Base-by-base conservation (phyloP, 1,139 yeast species). In the Starmera stellimalicola region DNA sequence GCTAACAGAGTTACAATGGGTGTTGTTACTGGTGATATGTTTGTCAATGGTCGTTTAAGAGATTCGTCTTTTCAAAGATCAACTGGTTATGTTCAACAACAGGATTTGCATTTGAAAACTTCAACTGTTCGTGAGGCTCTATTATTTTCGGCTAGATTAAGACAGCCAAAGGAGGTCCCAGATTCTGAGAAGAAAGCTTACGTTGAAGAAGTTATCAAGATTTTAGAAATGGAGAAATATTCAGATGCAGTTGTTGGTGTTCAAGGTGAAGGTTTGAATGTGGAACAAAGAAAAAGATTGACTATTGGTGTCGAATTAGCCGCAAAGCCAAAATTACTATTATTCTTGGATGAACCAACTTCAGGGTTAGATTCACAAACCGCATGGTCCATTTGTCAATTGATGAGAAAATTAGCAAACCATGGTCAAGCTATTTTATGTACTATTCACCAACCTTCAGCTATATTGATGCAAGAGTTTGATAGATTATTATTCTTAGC, bases 311-410 rank as follows among this genome's bases (percentile, higher is more conserved):
- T 81, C 41, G 93, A 81, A 52, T 63, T 81, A 36, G 91, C 82
- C 31, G 91, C 93, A 18, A 80, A 77, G 54, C 93, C 93, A 6
- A 73, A 76, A 44, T 61, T 81, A 40, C 62, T 81, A 39, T 60
- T 80, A 39, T 80, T 81, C 56, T 67, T 81, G 55, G 94, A 82
- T 59, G 94, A 83, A 55, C 94, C 94, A 10, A 82, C 94, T 16
- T 82, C 94, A 10, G 94, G 94, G 52, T 65, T 82, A 44, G 94
- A 82, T 52, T 80, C 93, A 22, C 91, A 81, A 56, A 75, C 88
- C 34, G 84, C 91, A 2, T 77, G 85, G 85, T 71, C 83, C 19
- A 70, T 77, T 46, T 70, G 77, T 51, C 68, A 72, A 48, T 62
- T 78, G 48, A 65, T 77, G 65, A 65, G 79, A 51, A 72, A 73